Evolutionary conservation across 2,329 filamentous ascomycete genomes (phyloP).

Genomic region (Sclerotinia glacialis): DNA sequence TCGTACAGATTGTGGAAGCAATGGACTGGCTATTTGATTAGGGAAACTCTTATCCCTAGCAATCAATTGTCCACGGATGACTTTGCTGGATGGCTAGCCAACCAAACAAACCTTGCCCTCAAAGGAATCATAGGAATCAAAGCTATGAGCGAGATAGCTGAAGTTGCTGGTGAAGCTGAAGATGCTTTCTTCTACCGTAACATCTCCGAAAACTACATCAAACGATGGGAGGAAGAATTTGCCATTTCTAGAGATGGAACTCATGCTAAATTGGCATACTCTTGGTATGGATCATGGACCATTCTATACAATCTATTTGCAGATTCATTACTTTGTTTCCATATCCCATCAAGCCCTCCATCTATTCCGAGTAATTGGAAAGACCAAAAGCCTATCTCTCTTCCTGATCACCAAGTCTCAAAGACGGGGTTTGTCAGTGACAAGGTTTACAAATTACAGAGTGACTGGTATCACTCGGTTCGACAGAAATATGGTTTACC

Average conservation of each 20-base stretch:
- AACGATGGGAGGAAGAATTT: conserved; percentile 60
- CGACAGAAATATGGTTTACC: conserved; percentile 80
- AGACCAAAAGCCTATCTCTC: conserved; percentile 34
- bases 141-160: conserved; percentile 68
- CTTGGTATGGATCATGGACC: conserved; percentile 74
- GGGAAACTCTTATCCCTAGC: conserved; percentile 60
- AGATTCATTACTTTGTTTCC: conserved; percentile 75
- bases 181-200: conserved; percentile 60
- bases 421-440: conserved; percentile 65
- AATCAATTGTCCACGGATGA: conserved; percentile 70
- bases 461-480: conserved; percentile 75
- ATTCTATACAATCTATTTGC: conserved; percentile 70
- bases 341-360: conserved; percentile 45
- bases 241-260: conserved; percentile 63
- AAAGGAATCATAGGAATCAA: conserved; percentile 78
- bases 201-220: conserved; percentile 60
- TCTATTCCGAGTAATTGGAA: conserved; percentile 28
- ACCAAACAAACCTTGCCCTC: conserved; percentile 69
- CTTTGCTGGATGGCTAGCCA: conserved; percentile 66
- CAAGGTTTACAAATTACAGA: conserved; percentile 74
- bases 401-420: conserved; percentile 23
- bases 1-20: conserved; percentile 66
- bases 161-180: conserved; percentile 51
- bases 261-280: conserved; percentile 68
- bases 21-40: conserved; percentile 66